Evolutionary conservation across 192 early-diverging fungal species (phyloP).

Genomic region (Coemansia sp.): DNA sequence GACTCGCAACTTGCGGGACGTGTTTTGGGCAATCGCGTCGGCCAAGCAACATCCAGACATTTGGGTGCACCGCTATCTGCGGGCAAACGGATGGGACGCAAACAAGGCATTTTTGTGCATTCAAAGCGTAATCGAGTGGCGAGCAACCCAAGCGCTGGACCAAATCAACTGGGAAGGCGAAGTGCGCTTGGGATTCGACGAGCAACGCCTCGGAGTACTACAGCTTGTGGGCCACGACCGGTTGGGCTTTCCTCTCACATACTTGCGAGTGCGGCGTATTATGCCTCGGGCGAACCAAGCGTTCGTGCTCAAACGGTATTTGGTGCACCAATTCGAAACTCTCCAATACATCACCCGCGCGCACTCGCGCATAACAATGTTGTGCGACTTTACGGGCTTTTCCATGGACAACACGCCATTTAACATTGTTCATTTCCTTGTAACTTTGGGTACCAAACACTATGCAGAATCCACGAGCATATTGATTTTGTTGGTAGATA

Average conservation of each 20-base stretch:
- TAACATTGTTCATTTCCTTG: constrained; percentile 38
- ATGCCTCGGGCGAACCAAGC: constrained; percentile 43
- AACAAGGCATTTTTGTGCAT: constrained; percentile 24
- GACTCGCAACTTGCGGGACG: constrained; percentile 30
- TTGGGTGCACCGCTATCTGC: constrained; percentile 36
- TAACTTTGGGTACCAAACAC: constrained; percentile 28
- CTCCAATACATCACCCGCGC: constrained; percentile 29
- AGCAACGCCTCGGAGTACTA: constrained; percentile 29
- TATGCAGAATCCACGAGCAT: constrained; percentile 43
- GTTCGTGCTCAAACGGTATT: constrained; percentile 34
- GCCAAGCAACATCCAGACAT: constrained; percentile 44
- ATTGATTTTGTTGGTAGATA: constrained; percentile 47
- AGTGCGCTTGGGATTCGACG: constrained; percentile 21
- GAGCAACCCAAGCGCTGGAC: constrained; percentile 34
- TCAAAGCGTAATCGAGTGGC: constrained; percentile 33
- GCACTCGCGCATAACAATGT: constrained; percentile 24
- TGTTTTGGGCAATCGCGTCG: constrained; percentile 30
- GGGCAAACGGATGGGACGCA: constrained; percentile 35
- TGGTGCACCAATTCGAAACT: constrained; percentile 28
- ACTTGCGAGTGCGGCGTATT: constrained; percentile 22
- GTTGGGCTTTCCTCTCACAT: constrained; percentile 29
- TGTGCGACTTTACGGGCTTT: constrained; percentile 47
- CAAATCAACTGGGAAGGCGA: constrained; percentile 37
- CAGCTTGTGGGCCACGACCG: constrained; percentile 36
- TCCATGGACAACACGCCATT: constrained; percentile 47